Percentiles rank a stretch among this genome's conserved stretches.
These are phyloP conservation scores for Penicillium sp. DNA, from an alignment of 2,329 filamentous ascomycete species.

Conservation along the genomic window DNA sequence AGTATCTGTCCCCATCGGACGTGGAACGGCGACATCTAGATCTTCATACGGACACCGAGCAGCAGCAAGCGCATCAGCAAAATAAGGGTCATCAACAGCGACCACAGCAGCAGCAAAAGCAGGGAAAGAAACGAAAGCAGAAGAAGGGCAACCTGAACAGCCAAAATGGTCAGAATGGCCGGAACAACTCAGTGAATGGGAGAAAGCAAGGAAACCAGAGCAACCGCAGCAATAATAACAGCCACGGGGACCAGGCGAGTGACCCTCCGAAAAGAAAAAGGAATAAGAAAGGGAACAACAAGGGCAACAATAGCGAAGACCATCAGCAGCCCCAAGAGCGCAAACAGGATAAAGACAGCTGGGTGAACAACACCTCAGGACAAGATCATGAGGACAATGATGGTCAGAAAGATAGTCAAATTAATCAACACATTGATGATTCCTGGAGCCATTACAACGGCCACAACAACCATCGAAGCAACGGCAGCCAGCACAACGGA, in stretches of 20 bases:
- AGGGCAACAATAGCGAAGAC: neutral
- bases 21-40: neutral
- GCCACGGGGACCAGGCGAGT: neutral
- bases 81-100: neutral
- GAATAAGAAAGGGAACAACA: neutral
- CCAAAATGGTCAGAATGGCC: too few species aligned
- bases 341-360: neutral
- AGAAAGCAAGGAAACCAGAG: neutral
- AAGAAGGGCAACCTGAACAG: neutral
- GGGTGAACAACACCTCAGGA: neutral
- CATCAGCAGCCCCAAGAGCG: neutral
- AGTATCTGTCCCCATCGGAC: neutral
- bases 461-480: neutral
- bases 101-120: neutral
- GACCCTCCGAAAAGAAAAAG: neutral
- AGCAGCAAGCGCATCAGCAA: neutral
- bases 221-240: neutral
- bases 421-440: neutral
- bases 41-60: neutral
- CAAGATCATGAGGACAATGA: neutral
- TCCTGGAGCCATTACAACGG: too few species aligned
- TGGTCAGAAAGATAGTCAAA: neutral
- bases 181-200: neutral
- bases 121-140: neutral
- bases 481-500: neutral